Evolutionary conservation across 768 basidiomycete genomes (phyloP), one percentile per base, ranked within the genome.

Genomic region (Leccinum broughii): DNA sequence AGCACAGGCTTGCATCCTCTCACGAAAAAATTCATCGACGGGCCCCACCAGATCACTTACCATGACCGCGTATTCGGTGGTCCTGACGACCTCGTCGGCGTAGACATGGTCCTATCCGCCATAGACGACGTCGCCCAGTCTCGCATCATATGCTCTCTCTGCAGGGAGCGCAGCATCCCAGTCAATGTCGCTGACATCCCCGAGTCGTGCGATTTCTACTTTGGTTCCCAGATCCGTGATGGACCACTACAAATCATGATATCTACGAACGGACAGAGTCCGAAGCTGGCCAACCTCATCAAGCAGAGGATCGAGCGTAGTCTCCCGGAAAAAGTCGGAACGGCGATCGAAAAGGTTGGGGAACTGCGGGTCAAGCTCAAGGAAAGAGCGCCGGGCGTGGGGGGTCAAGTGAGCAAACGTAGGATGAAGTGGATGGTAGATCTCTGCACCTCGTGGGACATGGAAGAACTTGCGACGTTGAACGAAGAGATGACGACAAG

Each of bases 141-240:
- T 26, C 83, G 83, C 56, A 70, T 80, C n/a, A 95, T 98, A 49
- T 89, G 84, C 68, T 68, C 80, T 9, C 77, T 88, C 66, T 90
- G 90, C 66, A 78, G 93, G 57, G 78, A 81, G 26, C 79, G 74
- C 56, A 83, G 80, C 51, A 89, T 98, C 54, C 93, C 95, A 7
- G 89, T 96, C 57, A 99, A 99, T 75, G 93, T 94, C 62, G 97
- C 97, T 41, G 96, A 99, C 77, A 90, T 98, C 61, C 97, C 97
- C 3, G 86, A 91, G 49, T 84, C 88, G 48, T 99, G 97, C 80
- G 96, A 99, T 76, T 99, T 99, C 70, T 98, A 95, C 80, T 99
- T 98, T 77, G 97, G 97, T 54, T 90, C 93, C 3, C 92, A 93
- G 72, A 86, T 98, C 61, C 88, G 93, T 32, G 83, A 87, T 61